Conservation (phyloP, 306 rosid genomes). For the Oemleria cerasiformis region DNA sequence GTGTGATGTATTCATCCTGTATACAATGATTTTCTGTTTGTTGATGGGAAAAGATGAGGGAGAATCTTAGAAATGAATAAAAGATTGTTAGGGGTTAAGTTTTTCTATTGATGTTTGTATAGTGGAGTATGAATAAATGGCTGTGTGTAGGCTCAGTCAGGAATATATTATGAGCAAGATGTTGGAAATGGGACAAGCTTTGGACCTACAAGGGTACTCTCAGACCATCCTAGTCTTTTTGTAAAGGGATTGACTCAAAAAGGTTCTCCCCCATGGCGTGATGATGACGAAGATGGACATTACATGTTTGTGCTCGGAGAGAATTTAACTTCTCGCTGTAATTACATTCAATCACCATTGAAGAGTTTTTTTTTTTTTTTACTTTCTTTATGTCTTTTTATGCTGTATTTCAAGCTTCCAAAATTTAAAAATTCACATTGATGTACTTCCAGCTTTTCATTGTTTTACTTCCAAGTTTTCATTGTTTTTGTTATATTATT, state of each 20-base stretch:
- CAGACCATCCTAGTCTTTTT: constrained; percentile 43
- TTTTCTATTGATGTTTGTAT: constrained; percentile 27
- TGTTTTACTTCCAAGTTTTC: constrained; percentile 1
- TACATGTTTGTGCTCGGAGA: constrained; percentile 86
- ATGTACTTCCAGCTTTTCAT: constrained; percentile 2
- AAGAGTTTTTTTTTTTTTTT: constrained; percentile 28
- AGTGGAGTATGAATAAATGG: constrained; percentile 44
- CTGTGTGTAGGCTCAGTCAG: constrained; percentile 56
- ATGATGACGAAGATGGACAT: constrained; percentile 91
- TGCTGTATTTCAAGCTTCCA: not conserved
- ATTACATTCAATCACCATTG: constrained; percentile 57
- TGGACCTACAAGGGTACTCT: constrained; percentile 38
- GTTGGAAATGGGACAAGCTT: constrained; percentile 47
- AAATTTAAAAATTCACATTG: not conserved
- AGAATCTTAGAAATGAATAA: constrained; percentile 11
- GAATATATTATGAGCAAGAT: constrained; percentile 50
- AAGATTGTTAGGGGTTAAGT: constrained; percentile 15
- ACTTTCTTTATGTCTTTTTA: constrained; percentile 8
- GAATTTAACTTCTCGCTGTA: constrained; percentile 90
- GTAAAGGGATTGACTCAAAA: constrained; percentile 70
- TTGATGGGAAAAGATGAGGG: constrained; percentile 13
- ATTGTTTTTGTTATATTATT: not conserved
- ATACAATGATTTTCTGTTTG: constrained; percentile 16
- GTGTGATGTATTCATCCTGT: constrained; percentile 14
- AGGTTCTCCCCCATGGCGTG: constrained; percentile 81